A percentile compares a stretch with the other conserved stretches of the same genome.
Conservation (phyloP, 306 rosid species). For the Lupinus albus region DNA sequence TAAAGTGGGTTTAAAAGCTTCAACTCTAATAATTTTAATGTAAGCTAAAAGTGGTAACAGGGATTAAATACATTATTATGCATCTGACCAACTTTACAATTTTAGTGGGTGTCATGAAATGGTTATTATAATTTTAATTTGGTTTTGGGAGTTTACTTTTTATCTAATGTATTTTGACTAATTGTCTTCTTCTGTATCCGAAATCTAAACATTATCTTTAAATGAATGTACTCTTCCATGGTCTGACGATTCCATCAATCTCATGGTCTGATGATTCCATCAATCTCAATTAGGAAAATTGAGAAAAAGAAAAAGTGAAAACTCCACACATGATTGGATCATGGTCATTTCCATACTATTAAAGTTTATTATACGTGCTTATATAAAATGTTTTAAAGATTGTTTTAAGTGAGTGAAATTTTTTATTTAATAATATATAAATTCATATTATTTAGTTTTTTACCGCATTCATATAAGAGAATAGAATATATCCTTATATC, state of each 20-base stretch:
- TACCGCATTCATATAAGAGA: no score
- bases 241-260: no score
- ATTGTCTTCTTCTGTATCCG: not conserved
- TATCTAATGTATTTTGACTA: not conserved
- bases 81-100: not conserved
- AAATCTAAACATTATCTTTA: not conserved
- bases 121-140: not conserved
- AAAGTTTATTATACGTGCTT: no score
- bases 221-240: no score
- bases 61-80: constrained; percentile 6
- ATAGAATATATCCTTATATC: no score
- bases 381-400: no score
- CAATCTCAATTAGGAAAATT: not conserved
- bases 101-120: not conserved
- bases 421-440: no score
- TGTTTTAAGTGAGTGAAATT: no score
- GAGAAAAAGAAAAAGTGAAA: not conserved
- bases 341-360: no score
- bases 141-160: not conserved
- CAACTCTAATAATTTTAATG: not conserved
- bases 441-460: no score
- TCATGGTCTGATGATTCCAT: not conserved
- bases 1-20: not conserved
- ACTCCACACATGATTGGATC: not conserved
- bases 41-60: constrained; percentile 6